phyloP scores from a whole-genome alignment of 169 alveolate genomes.

The Eimeria maxima region DNA sequence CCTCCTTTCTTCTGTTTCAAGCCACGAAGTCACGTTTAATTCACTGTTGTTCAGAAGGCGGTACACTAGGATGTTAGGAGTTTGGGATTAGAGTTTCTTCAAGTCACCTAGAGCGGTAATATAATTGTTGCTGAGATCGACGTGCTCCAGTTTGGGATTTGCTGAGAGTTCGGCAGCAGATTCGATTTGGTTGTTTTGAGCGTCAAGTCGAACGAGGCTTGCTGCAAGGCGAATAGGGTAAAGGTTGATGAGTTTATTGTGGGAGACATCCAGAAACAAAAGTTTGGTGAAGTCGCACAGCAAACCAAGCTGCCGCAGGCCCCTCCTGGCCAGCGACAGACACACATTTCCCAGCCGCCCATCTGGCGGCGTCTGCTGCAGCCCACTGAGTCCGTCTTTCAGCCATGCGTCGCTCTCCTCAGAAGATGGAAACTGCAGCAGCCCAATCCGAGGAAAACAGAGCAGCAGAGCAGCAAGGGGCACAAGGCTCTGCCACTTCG shows the following conservation, averaged over 20 bases:
- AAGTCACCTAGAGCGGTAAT: constrained; percentile 48
- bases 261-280: constrained; percentile 5
- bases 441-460: background rate
- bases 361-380: constrained; percentile 63
- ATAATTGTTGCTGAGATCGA: constrained; percentile 62
- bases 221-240: constrained; percentile 73
- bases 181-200: constrained; percentile 50
- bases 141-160: constrained; percentile 65
- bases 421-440: constrained; percentile 31
- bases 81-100: background rate
- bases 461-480: background rate
- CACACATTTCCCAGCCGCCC: constrained; percentile 22
- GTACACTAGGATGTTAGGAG: background rate
- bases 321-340: constrained; percentile 24
- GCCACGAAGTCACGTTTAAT: background rate
- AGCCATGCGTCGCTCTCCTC: constrained; percentile 26
- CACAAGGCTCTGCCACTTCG: background rate
- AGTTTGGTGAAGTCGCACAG: constrained; percentile 47
- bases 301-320: constrained; percentile 30
- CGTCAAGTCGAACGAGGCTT: constrained; percentile 42
- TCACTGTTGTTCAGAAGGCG: background rate
- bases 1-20: background rate
- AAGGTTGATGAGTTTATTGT: constrained; percentile 70
- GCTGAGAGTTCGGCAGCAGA: constrained; percentile 58
- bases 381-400: constrained; percentile 40